Conservation (phyloP, 1,284 basidiomycete genomes). For the Ustilago curta region DNA sequence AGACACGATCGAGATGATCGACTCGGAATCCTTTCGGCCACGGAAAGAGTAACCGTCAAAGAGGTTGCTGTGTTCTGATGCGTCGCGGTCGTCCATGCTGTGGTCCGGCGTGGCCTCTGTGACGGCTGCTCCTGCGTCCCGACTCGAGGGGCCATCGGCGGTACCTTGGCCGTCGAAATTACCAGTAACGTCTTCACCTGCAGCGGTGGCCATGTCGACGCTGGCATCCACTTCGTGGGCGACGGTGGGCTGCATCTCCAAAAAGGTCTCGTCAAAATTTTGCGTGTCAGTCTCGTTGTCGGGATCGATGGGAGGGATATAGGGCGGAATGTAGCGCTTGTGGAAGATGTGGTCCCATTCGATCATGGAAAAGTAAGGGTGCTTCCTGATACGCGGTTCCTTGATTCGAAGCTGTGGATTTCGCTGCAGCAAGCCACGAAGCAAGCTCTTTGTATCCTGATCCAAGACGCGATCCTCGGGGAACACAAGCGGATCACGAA, state of each 20-base stretch:
- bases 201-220: constrained; percentile 20
- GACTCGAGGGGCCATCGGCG: constrained; percentile 23
- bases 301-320: constrained; percentile 92
- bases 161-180: constrained; percentile 11
- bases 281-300: constrained; percentile 93
- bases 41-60: constrained; percentile 67
- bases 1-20: constrained; percentile 49
- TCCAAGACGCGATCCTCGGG: constrained; percentile 90
- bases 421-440: constrained; percentile 91
- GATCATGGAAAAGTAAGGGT: constrained; percentile 96
- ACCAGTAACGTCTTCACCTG: constrained; percentile 11
- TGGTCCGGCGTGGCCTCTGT: constrained; percentile 29
- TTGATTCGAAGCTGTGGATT: constrained; percentile 89
- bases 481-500: constrained; percentile 88
- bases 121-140: constrained; percentile 4
- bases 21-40: constrained; percentile 61
- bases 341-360: constrained; percentile 93
- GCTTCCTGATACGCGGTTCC: constrained; percentile 90
- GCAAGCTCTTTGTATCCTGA: constrained; percentile 91
- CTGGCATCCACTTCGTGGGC: constrained; percentile 39
- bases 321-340: constrained; percentile 96
- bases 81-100: constrained; percentile 44
- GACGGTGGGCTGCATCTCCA: constrained; percentile 77
- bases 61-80: constrained; percentile 41
- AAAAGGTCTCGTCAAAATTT: constrained; percentile 96